phyloP scores from a whole-genome alignment of 208 protist genomes.

The Trypanosoma caninum region DNA sequence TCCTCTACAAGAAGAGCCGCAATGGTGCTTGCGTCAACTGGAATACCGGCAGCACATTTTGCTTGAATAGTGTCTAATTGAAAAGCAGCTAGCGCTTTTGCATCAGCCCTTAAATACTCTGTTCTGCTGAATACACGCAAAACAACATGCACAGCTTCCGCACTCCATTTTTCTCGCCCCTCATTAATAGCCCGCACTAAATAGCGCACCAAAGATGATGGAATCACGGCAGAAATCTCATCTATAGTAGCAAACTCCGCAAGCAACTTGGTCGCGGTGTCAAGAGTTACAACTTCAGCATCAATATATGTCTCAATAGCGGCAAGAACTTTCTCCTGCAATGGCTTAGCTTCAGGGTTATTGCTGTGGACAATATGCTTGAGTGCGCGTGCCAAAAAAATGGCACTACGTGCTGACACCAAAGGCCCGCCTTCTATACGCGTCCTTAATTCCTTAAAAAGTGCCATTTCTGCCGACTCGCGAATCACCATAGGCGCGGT shows the following conservation, averaged over 20 bases:
- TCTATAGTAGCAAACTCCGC: conserved; percentile 12
- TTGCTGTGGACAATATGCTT: conserved; percentile 4
- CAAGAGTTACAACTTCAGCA: conserved; percentile 15
- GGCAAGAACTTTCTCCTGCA: background rate
- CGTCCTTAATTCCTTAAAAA: conserved; percentile 12
- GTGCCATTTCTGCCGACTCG: background rate
- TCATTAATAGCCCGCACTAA: conserved; percentile 21
- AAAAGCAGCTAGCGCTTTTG: conserved; percentile 17
- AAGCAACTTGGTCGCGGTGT: conserved; percentile 17
- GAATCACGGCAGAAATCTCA: background rate
- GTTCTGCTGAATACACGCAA: conserved; percentile 19
- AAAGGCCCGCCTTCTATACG: conserved; percentile 16
- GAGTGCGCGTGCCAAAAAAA: conserved; percentile 13
- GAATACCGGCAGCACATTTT: conserved; percentile 5
- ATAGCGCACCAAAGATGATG: conserved; percentile 12
- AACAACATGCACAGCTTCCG: conserved; percentile 17
- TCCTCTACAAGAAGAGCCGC: conserved; percentile 27
- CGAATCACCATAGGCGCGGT: conserved; percentile 13
- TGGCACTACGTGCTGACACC: conserved; percentile 11
- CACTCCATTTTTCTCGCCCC: conserved; percentile 22
- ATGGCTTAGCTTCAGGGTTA: background rate
- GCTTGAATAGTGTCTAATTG: conserved; percentile 19
- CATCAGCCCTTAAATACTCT: conserved; percentile 15
- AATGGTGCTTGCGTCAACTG: conserved; percentile 23
- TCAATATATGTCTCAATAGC: conserved; percentile 15